phyloP scores from a whole-genome alignment of 306 rosid species.

The Benincasa hispida region DNA sequence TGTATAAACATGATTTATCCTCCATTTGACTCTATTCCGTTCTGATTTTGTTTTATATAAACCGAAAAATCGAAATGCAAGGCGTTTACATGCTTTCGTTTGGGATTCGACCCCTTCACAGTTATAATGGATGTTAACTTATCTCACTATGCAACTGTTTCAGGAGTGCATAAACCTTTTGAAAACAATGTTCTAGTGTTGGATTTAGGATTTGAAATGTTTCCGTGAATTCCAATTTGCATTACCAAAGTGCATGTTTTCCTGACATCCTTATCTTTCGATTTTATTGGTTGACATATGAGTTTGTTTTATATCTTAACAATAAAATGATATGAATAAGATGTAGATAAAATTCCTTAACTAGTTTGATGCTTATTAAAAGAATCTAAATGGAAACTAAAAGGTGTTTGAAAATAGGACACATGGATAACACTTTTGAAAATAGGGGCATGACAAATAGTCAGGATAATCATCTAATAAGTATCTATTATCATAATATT shows the following conservation, averaged over 20 bases:
- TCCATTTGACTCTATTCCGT: too few species aligned
- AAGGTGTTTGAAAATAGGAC: too few species aligned
- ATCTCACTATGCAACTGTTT: constrained; percentile 67
- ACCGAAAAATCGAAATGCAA: too few species aligned
- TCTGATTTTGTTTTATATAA: too few species aligned
- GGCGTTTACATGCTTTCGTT: too few species aligned
- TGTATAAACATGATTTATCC: too few species aligned
- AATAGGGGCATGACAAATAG: too few species aligned
- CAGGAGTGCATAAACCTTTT: background rate
- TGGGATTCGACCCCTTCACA: too few species aligned
- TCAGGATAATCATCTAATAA: too few species aligned
- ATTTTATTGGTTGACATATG: background rate
- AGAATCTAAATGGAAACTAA: background rate
- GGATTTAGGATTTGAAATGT: background rate
- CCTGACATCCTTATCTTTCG: background rate
- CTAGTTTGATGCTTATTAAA: background rate
- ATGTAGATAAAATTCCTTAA: background rate
- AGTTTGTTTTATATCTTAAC: background rate
- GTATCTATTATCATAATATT: too few species aligned
- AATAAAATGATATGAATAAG: background rate
- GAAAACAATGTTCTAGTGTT: background rate
- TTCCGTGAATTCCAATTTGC: background rate
- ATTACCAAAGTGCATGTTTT: background rate
- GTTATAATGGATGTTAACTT: constrained; percentile 96
- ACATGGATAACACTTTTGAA: too few species aligned